Evolutionary conservation across 768 basidiomycete species (phyloP), one percentile per base, ranked within the genome.

Genomic region (Psilocybe cyanescens): DNA sequence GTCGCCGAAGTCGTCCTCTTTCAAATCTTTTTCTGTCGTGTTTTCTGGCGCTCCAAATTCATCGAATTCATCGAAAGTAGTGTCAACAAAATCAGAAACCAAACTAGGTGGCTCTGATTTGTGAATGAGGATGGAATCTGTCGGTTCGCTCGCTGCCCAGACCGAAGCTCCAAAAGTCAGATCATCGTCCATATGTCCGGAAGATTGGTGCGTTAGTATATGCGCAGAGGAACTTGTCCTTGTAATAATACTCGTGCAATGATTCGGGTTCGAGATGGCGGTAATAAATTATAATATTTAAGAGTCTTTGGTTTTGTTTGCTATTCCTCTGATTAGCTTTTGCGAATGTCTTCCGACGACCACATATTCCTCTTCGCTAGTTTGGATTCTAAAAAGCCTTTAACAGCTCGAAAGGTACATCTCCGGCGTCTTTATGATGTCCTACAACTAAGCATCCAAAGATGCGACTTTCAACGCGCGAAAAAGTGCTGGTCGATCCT

Each of bases 1-100:
- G 66, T 94, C 92, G 53, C 87, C 91, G 74, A 93, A 93, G 60
- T 93, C 91, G 66, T 93, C 94, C 49, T 91, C 89, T 12, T 78
- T 82, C 1, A 66, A 75, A n/a, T 81, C 80, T 55, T 68, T 67
- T 8, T 19, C 29, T 30, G 79, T 77, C 2, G 75, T 75, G 35
- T 84, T 83, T 64, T 70, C 70, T 49, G 79, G 69, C 5, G 73
- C 77, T 45, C 82, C 85, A 71, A 90, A 89, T 59, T 86, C 86
- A 60, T 88, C 83, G 67, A 87, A 87, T 58, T 88, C 83, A 66
- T 67, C 63, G 48, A 67, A 68, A 39, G 74, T 73, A 52, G 73
- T 69, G 61, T 73, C 74, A 61, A 68, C 75, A 69, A 67, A 66
- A 24, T 75, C 73, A 52, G 76, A 65, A 31, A 70, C 63, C 11